A percentile compares a stretch with the other conserved stretches of the same genome.
phyloP scores from a whole-genome alignment of 1,139 yeast species.

The Schwanniomyces etchellsii region DNA sequence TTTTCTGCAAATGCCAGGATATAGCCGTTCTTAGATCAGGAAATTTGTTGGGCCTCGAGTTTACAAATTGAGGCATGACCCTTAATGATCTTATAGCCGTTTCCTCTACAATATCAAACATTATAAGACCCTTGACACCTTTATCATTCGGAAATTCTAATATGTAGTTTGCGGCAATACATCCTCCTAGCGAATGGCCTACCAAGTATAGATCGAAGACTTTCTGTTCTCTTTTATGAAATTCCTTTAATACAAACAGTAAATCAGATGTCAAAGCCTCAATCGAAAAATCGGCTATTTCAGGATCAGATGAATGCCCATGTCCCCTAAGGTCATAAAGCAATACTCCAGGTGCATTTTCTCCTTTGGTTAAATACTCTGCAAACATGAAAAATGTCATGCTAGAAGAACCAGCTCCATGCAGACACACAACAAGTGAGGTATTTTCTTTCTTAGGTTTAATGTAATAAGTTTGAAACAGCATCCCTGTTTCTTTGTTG shows the following conservation, averaged over 20 bases:
- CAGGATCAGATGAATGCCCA: conserved; percentile 36
- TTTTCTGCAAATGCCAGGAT: conserved; percentile 69
- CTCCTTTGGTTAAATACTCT: conserved; percentile 17
- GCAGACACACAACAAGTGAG: conserved; percentile 72
- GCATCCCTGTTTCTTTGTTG: conserved; percentile 7
- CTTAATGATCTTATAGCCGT: conserved; percentile 69
- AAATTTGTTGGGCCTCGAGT: conserved; percentile 58
- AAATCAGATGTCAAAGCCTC: conserved; percentile 55
- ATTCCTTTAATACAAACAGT: conserved; percentile 34
- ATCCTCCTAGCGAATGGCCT: conserved; percentile 94
- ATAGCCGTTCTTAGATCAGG: conserved; percentile 52
- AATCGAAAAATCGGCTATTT: conserved; percentile 37
- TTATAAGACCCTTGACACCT: conserved; percentile 56
- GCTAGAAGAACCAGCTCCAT: conserved; percentile 93
- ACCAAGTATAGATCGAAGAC: conserved; percentile 39
- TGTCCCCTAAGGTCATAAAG: conserved; percentile 84
- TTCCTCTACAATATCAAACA: conserved; percentile 92
- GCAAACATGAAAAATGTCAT: conserved; percentile 65
- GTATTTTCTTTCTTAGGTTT: conserved; percentile 41
- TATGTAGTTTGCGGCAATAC: conserved; percentile 57
- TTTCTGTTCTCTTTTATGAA: conserved; percentile 18
- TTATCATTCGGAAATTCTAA: conserved; percentile 9
- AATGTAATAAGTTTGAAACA: conserved; percentile 55
- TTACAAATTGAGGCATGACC: conserved; percentile 61
- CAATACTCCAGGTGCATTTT: conserved; percentile 49